Conservation (phyloP, 306 rosid genomes). For the Lathyrus tuberosus region DNA sequence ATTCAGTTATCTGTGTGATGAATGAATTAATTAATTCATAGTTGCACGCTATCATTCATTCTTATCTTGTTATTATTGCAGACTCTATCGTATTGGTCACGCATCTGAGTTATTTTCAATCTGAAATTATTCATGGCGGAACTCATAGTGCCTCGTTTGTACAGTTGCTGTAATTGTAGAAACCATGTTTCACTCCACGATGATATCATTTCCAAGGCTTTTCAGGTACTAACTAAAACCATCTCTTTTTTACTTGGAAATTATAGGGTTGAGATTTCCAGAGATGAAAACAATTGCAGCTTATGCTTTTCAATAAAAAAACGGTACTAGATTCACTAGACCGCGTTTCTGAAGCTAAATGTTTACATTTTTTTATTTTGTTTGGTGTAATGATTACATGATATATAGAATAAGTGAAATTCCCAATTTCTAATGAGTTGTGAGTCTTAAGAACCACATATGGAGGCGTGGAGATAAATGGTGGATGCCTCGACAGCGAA, state of each 20-base stretch:
- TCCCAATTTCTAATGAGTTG: no score
- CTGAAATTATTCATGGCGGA: slow-evolving; percentile 64
- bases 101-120: no score
- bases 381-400: no score
- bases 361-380: background rate
- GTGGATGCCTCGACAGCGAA: no score
- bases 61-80: slow-evolving; percentile 53
- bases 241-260: background rate
- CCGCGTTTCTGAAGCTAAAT: background rate
- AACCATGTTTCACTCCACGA: slow-evolving; percentile 93
- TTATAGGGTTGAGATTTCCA: no score
- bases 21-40: background rate
- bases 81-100: background rate
- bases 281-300: no score
- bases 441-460: no score
- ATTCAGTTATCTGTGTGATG: slow-evolving; percentile 44
- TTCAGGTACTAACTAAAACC: slow-evolving; percentile 56
- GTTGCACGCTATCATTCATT: slow-evolving; percentile 55
- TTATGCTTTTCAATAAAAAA: background rate
- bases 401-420: no score
- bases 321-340: background rate
- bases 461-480: no score
- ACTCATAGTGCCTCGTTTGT: slow-evolving; percentile 83
- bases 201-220: slow-evolving; percentile 96
- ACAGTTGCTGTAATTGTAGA: slow-evolving; percentile 93